phyloP scores from a whole-genome alignment of 2,329 filamentous ascomycete species.

The Chaetomium sp. region DNA sequence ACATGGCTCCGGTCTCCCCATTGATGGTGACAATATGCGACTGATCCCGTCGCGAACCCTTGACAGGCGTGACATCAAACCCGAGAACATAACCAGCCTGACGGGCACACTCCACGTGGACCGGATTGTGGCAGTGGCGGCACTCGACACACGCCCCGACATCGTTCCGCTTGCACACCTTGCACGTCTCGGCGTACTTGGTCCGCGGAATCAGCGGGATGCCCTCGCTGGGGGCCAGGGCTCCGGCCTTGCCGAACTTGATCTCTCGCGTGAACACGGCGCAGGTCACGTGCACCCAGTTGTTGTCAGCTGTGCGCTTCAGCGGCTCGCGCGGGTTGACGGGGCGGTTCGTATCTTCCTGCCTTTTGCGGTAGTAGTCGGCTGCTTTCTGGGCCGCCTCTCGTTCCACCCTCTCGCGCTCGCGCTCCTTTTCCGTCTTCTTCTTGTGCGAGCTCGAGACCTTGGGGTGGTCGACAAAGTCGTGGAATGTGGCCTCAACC shows the following conservation, averaged over 20 bases:
- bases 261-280: slow-evolving; percentile 89
- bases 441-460: slow-evolving; percentile 67
- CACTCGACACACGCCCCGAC: slow-evolving; percentile 76
- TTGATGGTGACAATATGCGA: slow-evolving; percentile 74
- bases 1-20: slow-evolving; percentile 73
- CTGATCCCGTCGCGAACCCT: slow-evolving; percentile 78
- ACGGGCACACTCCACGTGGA: slow-evolving; percentile 88
- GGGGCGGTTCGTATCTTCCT: slow-evolving; percentile 78
- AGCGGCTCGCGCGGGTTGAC: slow-evolving; percentile 79
- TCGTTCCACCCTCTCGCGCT: slow-evolving; percentile 79
- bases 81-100: slow-evolving; percentile 76
- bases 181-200: slow-evolving; percentile 72
- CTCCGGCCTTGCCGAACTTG: slow-evolving; percentile 79
- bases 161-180: slow-evolving; percentile 66
- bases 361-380: slow-evolving; percentile 75
- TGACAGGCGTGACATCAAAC: slow-evolving; percentile 85
- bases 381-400: slow-evolving; percentile 74
- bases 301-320: slow-evolving; percentile 92
- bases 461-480: slow-evolving; percentile 78
- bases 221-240: slow-evolving; percentile 80
- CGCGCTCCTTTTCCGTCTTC: slow-evolving; percentile 77
- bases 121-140: slow-evolving; percentile 61
- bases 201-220: slow-evolving; percentile 72
- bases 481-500: slow-evolving; percentile 70
- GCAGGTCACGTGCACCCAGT: slow-evolving; percentile 95